Conservation (phyloP, 257 asterid species). For the Nicotiana knightiana region DNA sequence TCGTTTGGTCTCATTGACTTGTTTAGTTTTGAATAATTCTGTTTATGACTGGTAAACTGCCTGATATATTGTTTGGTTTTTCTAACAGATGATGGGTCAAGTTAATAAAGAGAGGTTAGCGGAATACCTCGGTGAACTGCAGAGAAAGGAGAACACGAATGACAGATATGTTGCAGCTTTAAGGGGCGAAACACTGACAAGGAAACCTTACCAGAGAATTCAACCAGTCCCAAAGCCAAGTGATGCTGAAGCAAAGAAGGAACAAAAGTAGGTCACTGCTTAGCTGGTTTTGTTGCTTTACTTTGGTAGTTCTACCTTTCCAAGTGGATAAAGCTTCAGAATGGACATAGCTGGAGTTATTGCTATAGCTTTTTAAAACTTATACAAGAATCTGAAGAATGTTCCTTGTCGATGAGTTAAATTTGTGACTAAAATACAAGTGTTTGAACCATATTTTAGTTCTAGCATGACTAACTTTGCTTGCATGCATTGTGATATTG, state of each 20-base stretch:
- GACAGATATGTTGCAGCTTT: conserved; percentile 92
- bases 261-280: conserved; percentile 19
- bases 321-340: background rate
- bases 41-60: background rate
- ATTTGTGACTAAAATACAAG: background rate
- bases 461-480: background rate
- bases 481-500: background rate
- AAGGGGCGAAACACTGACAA: conserved; percentile 81
- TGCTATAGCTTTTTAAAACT: background rate
- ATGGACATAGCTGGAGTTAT: background rate
- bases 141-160: conserved; percentile 84
- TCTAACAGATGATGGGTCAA: conserved; percentile 79
- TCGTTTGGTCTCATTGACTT: background rate
- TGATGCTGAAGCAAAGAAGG: conserved; percentile 27
- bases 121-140: conserved; percentile 76
- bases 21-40: background rate
- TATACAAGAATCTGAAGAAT: background rate
- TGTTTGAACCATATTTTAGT: background rate
- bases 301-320: background rate
- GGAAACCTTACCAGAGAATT: conserved; percentile 81
- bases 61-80: background rate
- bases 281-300: background rate
- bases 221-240: conserved; percentile 58
- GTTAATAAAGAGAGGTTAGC: conserved; percentile 86
- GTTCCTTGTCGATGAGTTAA: background rate